Evolutionary conservation across 2,329 filamentous ascomycete genomes (phyloP), one percentile per base, ranked within the genome.

Genomic region (Talaromyces pinophilus): DNA sequence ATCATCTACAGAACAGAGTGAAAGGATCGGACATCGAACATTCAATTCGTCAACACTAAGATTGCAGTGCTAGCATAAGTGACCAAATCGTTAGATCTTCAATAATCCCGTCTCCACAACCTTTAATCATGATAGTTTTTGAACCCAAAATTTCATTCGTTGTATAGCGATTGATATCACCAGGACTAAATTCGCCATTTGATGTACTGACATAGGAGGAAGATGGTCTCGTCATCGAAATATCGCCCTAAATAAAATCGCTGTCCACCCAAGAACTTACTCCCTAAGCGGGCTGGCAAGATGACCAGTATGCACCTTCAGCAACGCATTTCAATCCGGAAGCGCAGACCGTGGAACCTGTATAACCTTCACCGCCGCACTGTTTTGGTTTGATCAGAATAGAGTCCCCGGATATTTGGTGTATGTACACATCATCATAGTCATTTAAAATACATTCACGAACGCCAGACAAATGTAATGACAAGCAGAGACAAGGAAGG

Each of bases 321-420:
- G 52, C 54, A 10, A 66, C 64, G 35, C 64, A 66, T 3, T 13
- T 62, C 7, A 62, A 59, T 48, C 59, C 59, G 13, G 64, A 59
- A 15, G 22, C 50, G 42, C 64, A 66, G 15, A 59, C 52, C 15
- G 64, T 66, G 42, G 64, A 66, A 30, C 64, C 64, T 28, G 52
- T 66, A 50, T 66, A 66, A 35, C 64, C 64, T 42, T 63, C 30
- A 30, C 64, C 64, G 35, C 64, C 64, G 60, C 64, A 66, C 64
- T 66, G 15, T 48, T 35, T 40, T 38, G 28, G 28, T n/a, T 55
- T 46, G 48, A 61, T 62, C 54, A 57, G 54, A 65, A 61, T 33
- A 8, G 8, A 19, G 30, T 19, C 19, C 46, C 11, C 28, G 5
- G 22, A 50, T 40, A 28, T 59, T 54, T 35, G 17, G 17, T 57